These are phyloP conservation scores for Chalciporus chontae DNA, from an alignment of 768 basidiomycete genomes.

Conservation along the genomic window DNA sequence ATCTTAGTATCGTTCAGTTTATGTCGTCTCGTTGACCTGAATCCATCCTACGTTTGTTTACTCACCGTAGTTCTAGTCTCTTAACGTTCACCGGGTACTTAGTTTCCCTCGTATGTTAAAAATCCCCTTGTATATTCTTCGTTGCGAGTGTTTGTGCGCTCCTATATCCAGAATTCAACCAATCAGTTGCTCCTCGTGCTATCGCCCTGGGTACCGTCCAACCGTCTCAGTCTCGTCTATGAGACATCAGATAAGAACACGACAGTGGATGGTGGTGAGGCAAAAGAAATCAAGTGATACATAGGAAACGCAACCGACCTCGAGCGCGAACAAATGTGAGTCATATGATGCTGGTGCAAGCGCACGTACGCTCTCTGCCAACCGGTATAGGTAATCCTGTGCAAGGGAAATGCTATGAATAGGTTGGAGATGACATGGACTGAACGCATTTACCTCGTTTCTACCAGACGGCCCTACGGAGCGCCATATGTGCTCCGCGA, in stretches of 20 bases:
- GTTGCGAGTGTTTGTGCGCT: too few relatives aligned
- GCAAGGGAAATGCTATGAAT: neutral
- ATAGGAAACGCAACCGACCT: constrained; percentile 42
- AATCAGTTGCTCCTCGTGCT: neutral
- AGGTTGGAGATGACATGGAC: neutral
- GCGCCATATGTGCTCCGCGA: constrained; percentile 68
- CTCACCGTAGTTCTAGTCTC: too few relatives aligned
- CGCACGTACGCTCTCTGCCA: constrained; percentile 67
- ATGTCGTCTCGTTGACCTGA: too few relatives aligned
- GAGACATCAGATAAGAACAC: neutral
- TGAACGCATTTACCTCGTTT: constrained; percentile 62
- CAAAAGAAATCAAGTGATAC: neutral
- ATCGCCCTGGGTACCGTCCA: neutral
- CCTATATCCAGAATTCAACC: neutral
- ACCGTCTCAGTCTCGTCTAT: neutral
- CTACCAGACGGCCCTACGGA: constrained; percentile 84
- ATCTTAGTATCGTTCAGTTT: too few relatives aligned
- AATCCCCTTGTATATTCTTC: too few relatives aligned
- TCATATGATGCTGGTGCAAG: constrained; percentile 75
- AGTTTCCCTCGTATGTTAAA: too few relatives aligned
- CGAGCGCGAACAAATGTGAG: constrained; percentile 72
- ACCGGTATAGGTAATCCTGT: constrained; percentile 84
- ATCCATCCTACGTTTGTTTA: too few relatives aligned
- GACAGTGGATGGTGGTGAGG: constrained; percentile 1
- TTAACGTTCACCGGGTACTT: too few relatives aligned